Conservation (phyloP, 805 yeast species). For the Lipomyces oligophaga region DNA sequence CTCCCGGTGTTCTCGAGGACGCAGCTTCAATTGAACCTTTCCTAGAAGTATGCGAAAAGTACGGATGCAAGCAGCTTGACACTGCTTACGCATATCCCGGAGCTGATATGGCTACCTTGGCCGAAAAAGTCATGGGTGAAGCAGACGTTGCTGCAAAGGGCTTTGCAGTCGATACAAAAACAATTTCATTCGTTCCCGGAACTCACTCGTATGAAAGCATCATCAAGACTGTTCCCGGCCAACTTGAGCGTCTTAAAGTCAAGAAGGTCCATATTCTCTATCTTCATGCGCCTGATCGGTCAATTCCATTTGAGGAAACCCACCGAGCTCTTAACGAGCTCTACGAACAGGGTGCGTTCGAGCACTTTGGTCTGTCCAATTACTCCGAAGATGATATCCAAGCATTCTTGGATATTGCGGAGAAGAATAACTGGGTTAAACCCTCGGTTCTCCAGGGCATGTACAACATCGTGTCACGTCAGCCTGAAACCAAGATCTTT, state of each 20-base stretch:
- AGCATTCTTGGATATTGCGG: constrained; percentile 24
- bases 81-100: constrained; percentile 4
- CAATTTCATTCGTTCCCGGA: constrained; percentile 23
- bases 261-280: constrained; percentile 22
- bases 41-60: constrained; percentile 2
- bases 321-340: constrained; percentile 29
- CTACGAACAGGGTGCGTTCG: constrained; percentile 30
- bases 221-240: constrained; percentile 20
- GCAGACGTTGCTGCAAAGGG: constrained; percentile 2
- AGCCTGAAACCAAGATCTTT: constrained; percentile 29
- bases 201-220: constrained; percentile 19
- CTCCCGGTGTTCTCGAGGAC: neutral
- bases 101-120: constrained; percentile 1
- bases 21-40: constrained; percentile 3
- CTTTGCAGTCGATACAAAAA: constrained; percentile 28
- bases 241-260: constrained; percentile 18
- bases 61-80: constrained; percentile 6
- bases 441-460: constrained; percentile 34
- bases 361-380: constrained; percentile 32
- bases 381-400: constrained; percentile 29
- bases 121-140: constrained; percentile 3
- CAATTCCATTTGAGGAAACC: constrained; percentile 30
- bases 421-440: constrained; percentile 28
- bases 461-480: constrained; percentile 32
- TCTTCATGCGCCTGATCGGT: constrained; percentile 32